These are phyloP conservation scores for Tilletia caries DNA, from an alignment of 1,284 basidiomycete genomes.

Conservation along the genomic window DNA sequence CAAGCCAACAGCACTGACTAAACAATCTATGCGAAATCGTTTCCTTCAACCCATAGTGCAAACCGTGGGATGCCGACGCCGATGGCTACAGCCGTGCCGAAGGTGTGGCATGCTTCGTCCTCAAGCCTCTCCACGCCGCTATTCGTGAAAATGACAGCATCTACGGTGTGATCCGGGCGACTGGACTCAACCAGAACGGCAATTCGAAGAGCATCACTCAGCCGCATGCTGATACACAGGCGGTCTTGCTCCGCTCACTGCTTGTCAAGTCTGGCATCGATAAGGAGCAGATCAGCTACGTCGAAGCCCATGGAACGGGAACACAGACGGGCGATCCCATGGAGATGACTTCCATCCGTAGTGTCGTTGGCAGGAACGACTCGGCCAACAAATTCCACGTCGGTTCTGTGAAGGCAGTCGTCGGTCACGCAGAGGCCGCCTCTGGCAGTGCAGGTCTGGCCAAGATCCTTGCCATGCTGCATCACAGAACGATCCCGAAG, in stretches of 20 bases:
- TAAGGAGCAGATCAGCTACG: constrained; percentile 26
- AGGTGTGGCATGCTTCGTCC: constrained; percentile 29
- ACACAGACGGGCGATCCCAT: constrained; percentile 34
- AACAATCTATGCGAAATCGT: neutral
- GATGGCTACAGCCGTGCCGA: constrained; percentile 35
- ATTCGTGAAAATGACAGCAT: constrained; percentile 29
- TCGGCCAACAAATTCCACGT: constrained; percentile 23
- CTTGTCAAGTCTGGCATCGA: neutral
- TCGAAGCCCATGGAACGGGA: constrained; percentile 37
- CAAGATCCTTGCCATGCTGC: constrained; percentile 23
- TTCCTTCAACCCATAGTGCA: constrained; percentile 23
- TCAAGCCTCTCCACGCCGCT: constrained; percentile 32
- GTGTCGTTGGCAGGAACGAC: neutral
- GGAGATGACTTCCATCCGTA: constrained; percentile 29
- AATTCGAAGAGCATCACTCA: constrained; percentile 25
- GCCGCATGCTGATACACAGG: neutral
- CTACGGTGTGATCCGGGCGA: constrained; percentile 27
- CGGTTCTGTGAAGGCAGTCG: constrained; percentile 32
- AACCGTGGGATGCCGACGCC: constrained; percentile 31
- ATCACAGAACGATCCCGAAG: constrained; percentile 24
- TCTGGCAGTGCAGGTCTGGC: constrained; percentile 32
- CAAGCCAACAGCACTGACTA: too few relatives aligned
- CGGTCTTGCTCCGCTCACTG: neutral
- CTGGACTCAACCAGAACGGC: constrained; percentile 34
- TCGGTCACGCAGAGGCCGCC: constrained; percentile 34